A percentile compares a stretch with the other conserved stretches of the same genome.
Evolutionary conservation across 2,329 filamentous ascomycete genomes (phyloP).

Genomic region (Pseudofabraea citricarpa): DNA sequence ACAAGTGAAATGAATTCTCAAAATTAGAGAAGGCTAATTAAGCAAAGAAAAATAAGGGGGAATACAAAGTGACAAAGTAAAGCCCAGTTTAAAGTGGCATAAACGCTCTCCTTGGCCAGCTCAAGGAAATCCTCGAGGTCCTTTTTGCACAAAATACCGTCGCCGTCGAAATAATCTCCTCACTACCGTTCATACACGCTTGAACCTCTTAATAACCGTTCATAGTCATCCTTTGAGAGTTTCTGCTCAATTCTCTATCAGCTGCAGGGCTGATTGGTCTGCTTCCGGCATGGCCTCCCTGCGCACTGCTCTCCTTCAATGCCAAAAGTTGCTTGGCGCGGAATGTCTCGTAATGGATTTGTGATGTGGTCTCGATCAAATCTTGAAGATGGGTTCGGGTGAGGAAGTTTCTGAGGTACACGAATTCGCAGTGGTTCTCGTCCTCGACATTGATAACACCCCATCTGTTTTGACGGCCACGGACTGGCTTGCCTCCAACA

Average conservation of each 20-base stretch:
- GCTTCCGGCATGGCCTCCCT: conserved; percentile 60
- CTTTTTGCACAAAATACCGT: conserved; percentile 27
- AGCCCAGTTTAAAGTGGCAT: conserved; percentile 22
- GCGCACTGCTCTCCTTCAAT: conserved; percentile 95
- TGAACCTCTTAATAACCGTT: conserved; percentile 76
- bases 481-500: conserved; percentile 94
- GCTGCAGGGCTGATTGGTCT: conserved; percentile 93
- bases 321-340: conserved; percentile 97
- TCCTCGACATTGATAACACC: conserved; percentile 99
- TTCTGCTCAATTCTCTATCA: conserved; percentile 92
- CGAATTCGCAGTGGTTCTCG: conserved; percentile 99
- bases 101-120: conserved; percentile 23
- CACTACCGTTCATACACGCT: conserved; percentile 5
- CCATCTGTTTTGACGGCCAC: conserved; percentile 98
- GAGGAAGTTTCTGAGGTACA: conserved; percentile 97
- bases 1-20: conserved; percentile 26
- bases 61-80: conserved; percentile 25
- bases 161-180: conserved; percentile 12
- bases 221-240: conserved; percentile 96
- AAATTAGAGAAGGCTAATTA: conserved; percentile 31
- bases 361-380: conserved; percentile 96
- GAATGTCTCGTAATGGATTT: conserved; percentile 99
- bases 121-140: conserved; percentile 24
- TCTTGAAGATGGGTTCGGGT: conserved; percentile 98
- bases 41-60: conserved; percentile 28